phyloP scores from a whole-genome alignment of 176 grass and related monocot species.

The Ananas comosus region DNA sequence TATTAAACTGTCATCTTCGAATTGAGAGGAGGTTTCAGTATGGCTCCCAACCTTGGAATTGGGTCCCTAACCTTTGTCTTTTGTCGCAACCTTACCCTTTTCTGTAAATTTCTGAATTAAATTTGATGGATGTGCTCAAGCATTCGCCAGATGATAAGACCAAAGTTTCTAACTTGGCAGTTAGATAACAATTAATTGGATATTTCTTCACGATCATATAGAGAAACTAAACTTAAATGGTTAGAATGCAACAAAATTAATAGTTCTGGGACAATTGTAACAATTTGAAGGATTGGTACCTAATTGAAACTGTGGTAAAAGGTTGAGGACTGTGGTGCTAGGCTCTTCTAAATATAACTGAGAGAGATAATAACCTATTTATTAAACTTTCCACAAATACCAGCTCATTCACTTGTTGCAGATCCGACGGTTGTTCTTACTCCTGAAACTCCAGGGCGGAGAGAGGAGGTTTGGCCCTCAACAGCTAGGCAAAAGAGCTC shows the following conservation, averaged over 20 bases:
- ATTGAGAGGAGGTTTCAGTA: not conserved
- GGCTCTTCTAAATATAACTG: not conserved
- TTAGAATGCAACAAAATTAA: no score
- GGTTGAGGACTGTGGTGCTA: not conserved
- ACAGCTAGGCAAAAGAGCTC: slow-evolving; percentile 29
- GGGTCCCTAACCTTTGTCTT: not conserved
- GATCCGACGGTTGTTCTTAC: slow-evolving; percentile 36
- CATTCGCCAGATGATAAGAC: no score
- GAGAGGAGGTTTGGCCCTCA: slow-evolving; percentile 59
- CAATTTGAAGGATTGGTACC: not conserved
- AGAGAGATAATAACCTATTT: slow-evolving; percentile 20
- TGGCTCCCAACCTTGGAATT: not conserved
- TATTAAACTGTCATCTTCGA: not conserved
- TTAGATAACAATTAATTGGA: no score
- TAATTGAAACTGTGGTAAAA: no score
- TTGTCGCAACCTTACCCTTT: not conserved
- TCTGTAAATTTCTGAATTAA: not conserved
- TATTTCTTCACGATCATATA: no score
- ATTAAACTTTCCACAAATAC: slow-evolving; percentile 53
- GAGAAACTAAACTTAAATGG: no score
- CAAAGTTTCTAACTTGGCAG: no score
- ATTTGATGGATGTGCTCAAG: no score
- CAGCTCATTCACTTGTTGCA: slow-evolving; percentile 75
- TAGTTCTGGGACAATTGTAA: no score
- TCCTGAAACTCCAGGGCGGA: slow-evolving; percentile 78